These are phyloP conservation scores for Fistulinella prunicolor DNA, from an alignment of 768 basidiomycete genomes.

Conservation along the genomic window DNA sequence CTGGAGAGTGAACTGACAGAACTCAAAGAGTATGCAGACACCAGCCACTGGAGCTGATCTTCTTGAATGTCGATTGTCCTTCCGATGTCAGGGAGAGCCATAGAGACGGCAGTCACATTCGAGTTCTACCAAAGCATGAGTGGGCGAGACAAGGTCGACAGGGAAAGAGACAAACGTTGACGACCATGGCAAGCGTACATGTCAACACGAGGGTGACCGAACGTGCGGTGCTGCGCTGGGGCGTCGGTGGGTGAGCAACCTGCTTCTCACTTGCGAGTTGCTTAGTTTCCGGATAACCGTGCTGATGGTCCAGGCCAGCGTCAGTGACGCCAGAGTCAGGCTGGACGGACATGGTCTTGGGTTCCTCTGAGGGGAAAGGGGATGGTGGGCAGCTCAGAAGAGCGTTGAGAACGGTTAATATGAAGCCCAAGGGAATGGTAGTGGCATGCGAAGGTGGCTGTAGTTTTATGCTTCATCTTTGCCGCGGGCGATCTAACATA, in stretches of 20 bases:
- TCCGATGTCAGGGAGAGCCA: conserved; percentile 53
- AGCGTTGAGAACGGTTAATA: background rate
- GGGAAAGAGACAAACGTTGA: conserved; percentile 29
- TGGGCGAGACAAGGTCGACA: background rate
- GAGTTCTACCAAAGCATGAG: conserved; percentile 28
- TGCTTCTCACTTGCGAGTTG: conserved; percentile 10
- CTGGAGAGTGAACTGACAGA: conserved; percentile 45
- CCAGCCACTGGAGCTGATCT: conserved; percentile 60
- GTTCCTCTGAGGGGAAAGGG: conserved; percentile 2
- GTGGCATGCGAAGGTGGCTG: background rate
- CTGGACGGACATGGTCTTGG: conserved; percentile 6
- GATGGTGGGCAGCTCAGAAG: background rate
- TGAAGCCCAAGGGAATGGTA: background rate
- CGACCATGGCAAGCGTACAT: conserved; percentile 40
- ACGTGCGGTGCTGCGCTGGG: conserved; percentile 24
- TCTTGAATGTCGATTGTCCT: conserved; percentile 47
- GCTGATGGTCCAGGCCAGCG: conserved; percentile 14
- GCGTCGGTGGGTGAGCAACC: background rate
- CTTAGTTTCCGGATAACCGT: conserved; percentile 2
- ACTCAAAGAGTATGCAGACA: conserved; percentile 65
- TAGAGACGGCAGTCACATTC: conserved; percentile 43
- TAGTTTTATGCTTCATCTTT: conserved; percentile 18
- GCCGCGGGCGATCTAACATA: background rate
- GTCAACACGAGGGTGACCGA: conserved; percentile 33
- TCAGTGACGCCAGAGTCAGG: conserved; percentile 7